These are phyloP conservation scores for Salvia hispanica DNA, from an alignment of 257 asterid species.

Conservation along the genomic window DNA sequence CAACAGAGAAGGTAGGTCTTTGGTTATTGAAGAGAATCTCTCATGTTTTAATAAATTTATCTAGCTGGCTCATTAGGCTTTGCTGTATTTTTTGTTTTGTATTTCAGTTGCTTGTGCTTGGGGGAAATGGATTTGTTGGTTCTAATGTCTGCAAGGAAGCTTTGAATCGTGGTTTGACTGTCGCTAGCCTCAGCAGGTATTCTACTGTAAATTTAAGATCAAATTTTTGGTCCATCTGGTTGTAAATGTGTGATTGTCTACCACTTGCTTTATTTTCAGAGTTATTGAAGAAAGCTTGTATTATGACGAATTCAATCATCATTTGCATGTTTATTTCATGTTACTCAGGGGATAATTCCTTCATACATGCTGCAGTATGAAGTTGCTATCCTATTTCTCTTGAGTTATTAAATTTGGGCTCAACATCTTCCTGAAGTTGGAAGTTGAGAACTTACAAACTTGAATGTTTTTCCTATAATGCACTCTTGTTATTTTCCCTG, in stretches of 20 bases:
- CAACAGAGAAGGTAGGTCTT: slow-evolving; percentile 72
- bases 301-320: neutral
- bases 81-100: slow-evolving; percentile 13
- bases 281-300: neutral
- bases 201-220: slow-evolving; percentile 17
- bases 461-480: slow-evolving; percentile 3
- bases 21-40: slow-evolving; percentile 23
- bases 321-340: neutral
- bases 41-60: slow-evolving; percentile 8
- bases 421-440: neutral
- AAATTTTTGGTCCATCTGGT: slow-evolving; percentile 8
- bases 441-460: slow-evolving; percentile 1
- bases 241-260: slow-evolving; percentile 1
- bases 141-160: slow-evolving; percentile 96
- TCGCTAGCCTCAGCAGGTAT: slow-evolving; percentile 95
- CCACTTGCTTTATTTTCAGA: slow-evolving; percentile 7
- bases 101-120: slow-evolving; percentile 88
- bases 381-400: neutral
- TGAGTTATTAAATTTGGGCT: slow-evolving; percentile 3
- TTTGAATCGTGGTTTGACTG: slow-evolving; percentile 64
- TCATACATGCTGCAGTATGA: slow-evolving; percentile 14
- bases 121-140: slow-evolving; percentile 98
- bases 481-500: slow-evolving; percentile 6
- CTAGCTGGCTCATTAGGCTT: slow-evolving; percentile 14
- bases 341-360: neutral